A percentile compares a stretch with the other conserved stretches of the same genome.
phyloP scores from a whole-genome alignment of 495 filamentous ascomycete genomes.

The Trichocladium antarcticum region DNA sequence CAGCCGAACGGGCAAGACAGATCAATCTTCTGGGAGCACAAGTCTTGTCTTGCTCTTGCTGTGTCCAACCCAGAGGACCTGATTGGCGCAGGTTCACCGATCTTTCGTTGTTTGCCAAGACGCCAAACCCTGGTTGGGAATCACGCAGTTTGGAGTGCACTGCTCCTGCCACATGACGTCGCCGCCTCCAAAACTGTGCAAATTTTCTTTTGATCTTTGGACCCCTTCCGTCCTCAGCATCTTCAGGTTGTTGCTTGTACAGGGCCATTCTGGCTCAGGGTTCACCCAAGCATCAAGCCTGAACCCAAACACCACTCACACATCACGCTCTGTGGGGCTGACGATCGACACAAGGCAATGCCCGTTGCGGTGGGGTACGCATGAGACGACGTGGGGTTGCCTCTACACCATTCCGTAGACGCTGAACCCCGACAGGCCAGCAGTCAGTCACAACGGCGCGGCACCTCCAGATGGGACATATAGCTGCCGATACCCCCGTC shows the following conservation, averaged over 20 bases:
- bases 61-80: too few relatives aligned
- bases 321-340: background rate
- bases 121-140: background rate
- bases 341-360: constrained; percentile 6
- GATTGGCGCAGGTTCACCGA: background rate
- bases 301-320: background rate
- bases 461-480: too few relatives aligned
- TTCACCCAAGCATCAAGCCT: too few relatives aligned
- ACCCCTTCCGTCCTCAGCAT: too few relatives aligned
- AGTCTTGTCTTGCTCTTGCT: too few relatives aligned
- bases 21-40: too few relatives aligned
- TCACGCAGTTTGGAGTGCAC: constrained; percentile 2
- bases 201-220: too few relatives aligned
- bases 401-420: too few relatives aligned
- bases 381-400: background rate
- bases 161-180: constrained; percentile 16
- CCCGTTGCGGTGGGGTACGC: constrained; percentile 3
- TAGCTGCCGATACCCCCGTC: background rate
- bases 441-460: background rate
- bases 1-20: too few relatives aligned
- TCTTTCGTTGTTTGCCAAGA: constrained; percentile 8
- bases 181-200: background rate
- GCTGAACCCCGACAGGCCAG: background rate
- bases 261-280: background rate
- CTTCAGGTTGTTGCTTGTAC: too few relatives aligned